Evolutionary conservation across 306 rosid genomes (phyloP), one percentile per base, ranked within the genome.

Genomic region (Malus asiatica): DNA sequence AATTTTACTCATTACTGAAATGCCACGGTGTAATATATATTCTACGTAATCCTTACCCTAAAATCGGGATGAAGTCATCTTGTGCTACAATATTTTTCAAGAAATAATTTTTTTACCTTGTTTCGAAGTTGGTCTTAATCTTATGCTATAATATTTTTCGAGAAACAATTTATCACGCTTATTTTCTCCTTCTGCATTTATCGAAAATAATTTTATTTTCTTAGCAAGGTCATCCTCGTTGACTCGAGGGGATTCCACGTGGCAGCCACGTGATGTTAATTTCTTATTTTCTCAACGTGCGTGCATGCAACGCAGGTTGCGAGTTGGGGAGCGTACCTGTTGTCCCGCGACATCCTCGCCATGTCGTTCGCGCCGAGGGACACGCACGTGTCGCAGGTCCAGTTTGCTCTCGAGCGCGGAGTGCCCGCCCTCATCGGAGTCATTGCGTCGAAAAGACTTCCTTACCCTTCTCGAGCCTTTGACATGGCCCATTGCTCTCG

Each of bases 401-500:
- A 92, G 19, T 88, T 92, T 52, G 97, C 93, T 13, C 89, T 92
- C 16, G 97, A 92, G 67, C 35, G 93, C 84, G 97, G 97, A 11
- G 96, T 90, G 6, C 97, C 93, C 3, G 96, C 97, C 0, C 68
- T 89, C 4, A 88, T 92, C 22, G 93, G 96, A 12, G 84, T 92
- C 65, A 64, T 90, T 40, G 93, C 97, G 10, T 90, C 97, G 5
- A 90, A 87, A 69, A 76, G 93, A 51, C 84, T 90, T 4, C 96
- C 97, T 35, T 92, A 90, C 76, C 97, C 93, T 2, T 87, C 96
- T 1, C 79, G 90, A 77, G 91, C 96, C 6, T 92, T 92, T 35
- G 96, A 90, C 85, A 88, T 92, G 85, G 96, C 96, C 58, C 97
- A 92, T 70, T 92, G 96, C 84, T 92, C 97, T 76, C 89, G 97